Conservation (phyloP, 2,329 filamentous ascomycete genomes). For the Curvularia lunata region DNA sequence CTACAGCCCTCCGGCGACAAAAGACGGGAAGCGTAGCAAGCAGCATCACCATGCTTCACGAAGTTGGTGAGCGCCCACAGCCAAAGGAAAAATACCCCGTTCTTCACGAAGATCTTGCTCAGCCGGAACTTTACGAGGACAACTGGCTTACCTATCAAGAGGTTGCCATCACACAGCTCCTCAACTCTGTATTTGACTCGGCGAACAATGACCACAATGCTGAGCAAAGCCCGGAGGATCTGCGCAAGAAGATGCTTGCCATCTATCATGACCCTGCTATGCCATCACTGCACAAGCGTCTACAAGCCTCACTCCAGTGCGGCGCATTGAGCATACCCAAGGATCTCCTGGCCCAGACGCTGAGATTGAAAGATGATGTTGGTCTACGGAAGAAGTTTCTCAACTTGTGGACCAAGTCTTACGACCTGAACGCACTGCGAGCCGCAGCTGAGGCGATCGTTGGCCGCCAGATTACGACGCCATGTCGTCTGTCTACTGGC, state of each 20-base stretch:
- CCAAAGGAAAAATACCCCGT: slow-evolving; percentile 57
- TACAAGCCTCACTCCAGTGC: slow-evolving; percentile 65
- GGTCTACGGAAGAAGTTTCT: slow-evolving; percentile 64
- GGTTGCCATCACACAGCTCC: slow-evolving; percentile 64
- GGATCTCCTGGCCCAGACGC: slow-evolving; percentile 54
- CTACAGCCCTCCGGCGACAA: slow-evolving; percentile 41
- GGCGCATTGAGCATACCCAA: slow-evolving; percentile 64
- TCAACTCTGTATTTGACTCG: slow-evolving; percentile 62
- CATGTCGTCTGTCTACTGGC: slow-evolving; percentile 46
- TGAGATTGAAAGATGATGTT: slow-evolving; percentile 61
- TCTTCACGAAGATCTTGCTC: slow-evolving; percentile 60
- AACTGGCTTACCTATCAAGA: slow-evolving; percentile 69
- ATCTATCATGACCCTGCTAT: slow-evolving; percentile 62
- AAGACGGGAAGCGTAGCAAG: slow-evolving; percentile 32
- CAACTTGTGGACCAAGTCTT: slow-evolving; percentile 64
- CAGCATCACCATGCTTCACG: slow-evolving; percentile 43
- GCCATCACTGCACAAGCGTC: slow-evolving; percentile 60
- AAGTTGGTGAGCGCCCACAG: slow-evolving; percentile 38
- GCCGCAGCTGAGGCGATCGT: slow-evolving; percentile 65
- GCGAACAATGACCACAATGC: slow-evolving; percentile 34
- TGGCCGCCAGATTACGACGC: slow-evolving; percentile 58
- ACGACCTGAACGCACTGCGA: slow-evolving; percentile 59
- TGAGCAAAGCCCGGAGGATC: slow-evolving; percentile 39
- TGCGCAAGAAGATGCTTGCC: slow-evolving; percentile 58
- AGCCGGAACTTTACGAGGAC: slow-evolving; percentile 67